Conservation (phyloP, 495 filamentous ascomycete genomes). For the Endocarpon pusillum region DNA sequence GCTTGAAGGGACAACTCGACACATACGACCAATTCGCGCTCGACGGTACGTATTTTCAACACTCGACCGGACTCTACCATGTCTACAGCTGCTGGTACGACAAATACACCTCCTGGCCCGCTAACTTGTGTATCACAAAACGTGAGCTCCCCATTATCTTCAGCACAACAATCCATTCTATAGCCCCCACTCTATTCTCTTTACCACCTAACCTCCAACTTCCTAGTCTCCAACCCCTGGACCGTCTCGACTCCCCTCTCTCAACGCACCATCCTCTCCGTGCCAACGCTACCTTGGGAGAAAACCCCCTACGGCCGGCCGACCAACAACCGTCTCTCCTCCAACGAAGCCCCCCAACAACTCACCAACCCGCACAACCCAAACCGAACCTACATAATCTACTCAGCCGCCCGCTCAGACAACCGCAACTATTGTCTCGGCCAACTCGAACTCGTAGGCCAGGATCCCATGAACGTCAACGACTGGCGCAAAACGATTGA, state of each 20-base stretch:
- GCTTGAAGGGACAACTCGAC: slow-evolving; percentile 25
- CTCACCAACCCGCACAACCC: slow-evolving; percentile 26
- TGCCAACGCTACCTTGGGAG: slow-evolving; percentile 29
- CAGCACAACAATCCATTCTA: too few relatives aligned
- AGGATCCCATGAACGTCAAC: slow-evolving; percentile 31
- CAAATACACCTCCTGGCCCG: slow-evolving; percentile 28
- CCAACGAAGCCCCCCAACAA: slow-evolving; percentile 32
- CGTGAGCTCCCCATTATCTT: background rate
- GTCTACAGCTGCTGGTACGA: slow-evolving; percentile 33
- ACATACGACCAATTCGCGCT: slow-evolving; percentile 36
- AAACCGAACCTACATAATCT: slow-evolving; percentile 29
- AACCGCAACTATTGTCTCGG: slow-evolving; percentile 28
- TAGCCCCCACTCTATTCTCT: too few relatives aligned
- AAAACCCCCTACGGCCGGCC: slow-evolving; percentile 27
- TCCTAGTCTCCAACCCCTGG: slow-evolving; percentile 23
- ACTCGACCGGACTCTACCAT: slow-evolving; percentile 24
- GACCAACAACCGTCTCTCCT: slow-evolving; percentile 19
- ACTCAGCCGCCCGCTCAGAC: slow-evolving; percentile 28
- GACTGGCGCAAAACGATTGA: slow-evolving; percentile 27
- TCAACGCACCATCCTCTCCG: slow-evolving; percentile 25
- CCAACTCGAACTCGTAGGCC: slow-evolving; percentile 26
- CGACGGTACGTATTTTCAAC: slow-evolving; percentile 32
- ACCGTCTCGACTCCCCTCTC: slow-evolving; percentile 24
- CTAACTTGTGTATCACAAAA: slow-evolving; percentile 33
- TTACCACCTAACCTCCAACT: background rate